Base-by-base conservation (phyloP, 805 yeast genomes). In the Kazachstania psychrophila region DNA sequence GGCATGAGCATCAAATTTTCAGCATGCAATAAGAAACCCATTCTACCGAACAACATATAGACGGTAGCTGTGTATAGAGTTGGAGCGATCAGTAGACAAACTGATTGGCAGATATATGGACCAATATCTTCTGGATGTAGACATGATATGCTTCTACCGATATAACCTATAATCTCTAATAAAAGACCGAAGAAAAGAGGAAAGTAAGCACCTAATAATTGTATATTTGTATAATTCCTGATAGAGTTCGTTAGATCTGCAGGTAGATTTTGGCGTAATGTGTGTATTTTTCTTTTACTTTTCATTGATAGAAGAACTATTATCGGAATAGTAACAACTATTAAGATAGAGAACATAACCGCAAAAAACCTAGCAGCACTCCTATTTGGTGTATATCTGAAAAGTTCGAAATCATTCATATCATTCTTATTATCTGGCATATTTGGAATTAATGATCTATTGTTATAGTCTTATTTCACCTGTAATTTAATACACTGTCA, bases 21-120 rank as follows among this genome's bases (percentile, higher is more conserved):
- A 25, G 51, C 49, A 11, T 38, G 40, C 35, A 56, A 24, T 9
- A 38, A 33, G 22, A 23, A 36, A 7, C 53, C 38, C 23, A 59
- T 29, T 34, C 52, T 40, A 11, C 58, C 61, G 31, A 59, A 53
- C 3, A 48, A 11, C 60, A 58, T 55, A 35, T 61, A 59, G 18
- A 59, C 50, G 1, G 61, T 37, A 4, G 61, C 64, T 7, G 62
- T 56, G 28, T 49, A 47, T 10, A 59, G 45, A 2, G 61, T 50
- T 5, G 65, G 64, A 2, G 63, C 61, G 13, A 60, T 42, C 27
- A 58, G 46, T 30, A 60, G 29, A 6, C 52, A 42, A 14, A 55
- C 36, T 0, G 51, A 30, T 36, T 59, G 61, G 6, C 52, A 40
- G 29, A 52, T 38, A 40, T 46, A 60, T 0, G 59, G 52, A 3